These are phyloP conservation scores for Ceratobasidium sp. DNA, from an alignment of 1,284 basidiomycete species.

Conservation along the genomic window DNA sequence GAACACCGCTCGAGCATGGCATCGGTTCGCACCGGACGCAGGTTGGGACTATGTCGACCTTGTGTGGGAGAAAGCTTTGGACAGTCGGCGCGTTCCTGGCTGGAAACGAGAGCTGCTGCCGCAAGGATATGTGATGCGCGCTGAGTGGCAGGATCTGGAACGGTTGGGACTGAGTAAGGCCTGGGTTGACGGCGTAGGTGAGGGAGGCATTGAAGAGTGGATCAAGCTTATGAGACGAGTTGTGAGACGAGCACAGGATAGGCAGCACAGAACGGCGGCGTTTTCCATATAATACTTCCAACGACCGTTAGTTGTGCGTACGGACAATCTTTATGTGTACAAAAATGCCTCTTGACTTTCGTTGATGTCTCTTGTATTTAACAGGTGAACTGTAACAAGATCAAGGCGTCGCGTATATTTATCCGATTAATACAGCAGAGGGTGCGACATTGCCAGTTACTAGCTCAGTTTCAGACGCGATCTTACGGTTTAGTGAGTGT, in stretches of 20 bases:
- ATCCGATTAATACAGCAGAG: no score
- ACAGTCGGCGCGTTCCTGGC: constrained; percentile 60
- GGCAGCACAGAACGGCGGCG: background rate
- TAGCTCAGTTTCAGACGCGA: no score
- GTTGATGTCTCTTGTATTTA: no score
- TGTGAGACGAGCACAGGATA: constrained; percentile 36
- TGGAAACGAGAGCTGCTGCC: constrained; percentile 74
- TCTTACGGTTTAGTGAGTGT: no score
- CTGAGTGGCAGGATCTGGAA: constrained; percentile 73
- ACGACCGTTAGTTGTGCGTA: no score
- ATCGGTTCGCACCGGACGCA: background rate
- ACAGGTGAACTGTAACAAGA: no score
- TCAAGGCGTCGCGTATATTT: no score
- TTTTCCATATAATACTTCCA: no score
- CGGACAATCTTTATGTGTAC: no score
- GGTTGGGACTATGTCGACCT: constrained; percentile 33
- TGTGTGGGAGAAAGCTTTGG: constrained; percentile 29
- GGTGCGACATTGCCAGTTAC: no score
- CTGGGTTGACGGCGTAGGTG: constrained; percentile 75
- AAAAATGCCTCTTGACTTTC: no score
- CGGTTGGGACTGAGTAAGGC: constrained; percentile 64
- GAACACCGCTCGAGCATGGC: constrained; percentile 21
- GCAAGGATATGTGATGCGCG: constrained; percentile 66
- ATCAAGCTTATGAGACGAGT: constrained; percentile 65
- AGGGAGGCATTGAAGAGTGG: constrained; percentile 72